Percentiles rank a stretch among this genome's conserved stretches.
These are phyloP conservation scores for Rhizopus microsporus DNA, from an alignment of 371 early-diverging fungal species.

Conservation along the genomic window DNA sequence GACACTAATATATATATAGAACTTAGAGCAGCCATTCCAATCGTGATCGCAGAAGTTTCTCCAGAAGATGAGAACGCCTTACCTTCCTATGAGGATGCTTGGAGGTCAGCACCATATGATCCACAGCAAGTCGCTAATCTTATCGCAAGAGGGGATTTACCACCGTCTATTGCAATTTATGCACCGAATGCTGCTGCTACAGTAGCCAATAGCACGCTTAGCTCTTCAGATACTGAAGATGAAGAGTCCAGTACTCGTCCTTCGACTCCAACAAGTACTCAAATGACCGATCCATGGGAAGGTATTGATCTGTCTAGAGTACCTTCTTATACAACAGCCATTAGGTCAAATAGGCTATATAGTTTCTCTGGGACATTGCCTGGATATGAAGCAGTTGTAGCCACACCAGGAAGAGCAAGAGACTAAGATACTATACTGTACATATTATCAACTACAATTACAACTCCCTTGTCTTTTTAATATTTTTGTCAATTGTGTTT, in stretches of 20 bases:
- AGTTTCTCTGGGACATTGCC: constrained; percentile 47
- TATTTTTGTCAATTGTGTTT: neutral
- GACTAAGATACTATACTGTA: constrained; percentile 1
- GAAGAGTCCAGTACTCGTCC: constrained; percentile 64
- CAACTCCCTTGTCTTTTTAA: neutral
- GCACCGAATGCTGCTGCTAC: constrained; percentile 84
- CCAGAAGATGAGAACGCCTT: constrained; percentile 43
- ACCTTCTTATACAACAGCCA: constrained; percentile 45
- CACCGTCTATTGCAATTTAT: constrained; percentile 55
- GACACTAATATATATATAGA: constrained; percentile 20
- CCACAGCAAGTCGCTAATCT: constrained; percentile 31
- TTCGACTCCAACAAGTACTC: constrained; percentile 73
- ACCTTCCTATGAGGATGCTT: constrained; percentile 54
- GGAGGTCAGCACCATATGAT: constrained; percentile 49
- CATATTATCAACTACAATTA: constrained; percentile 2
- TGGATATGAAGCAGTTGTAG: constrained; percentile 37
- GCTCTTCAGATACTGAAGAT: constrained; percentile 67
- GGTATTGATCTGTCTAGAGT: constrained; percentile 43
- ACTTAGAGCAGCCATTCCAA: constrained; percentile 46
- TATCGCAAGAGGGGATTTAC: constrained; percentile 37
- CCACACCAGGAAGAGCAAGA: constrained; percentile 23
- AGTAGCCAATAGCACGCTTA: constrained; percentile 72
- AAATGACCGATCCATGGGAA: constrained; percentile 62
- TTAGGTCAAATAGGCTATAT: constrained; percentile 42
- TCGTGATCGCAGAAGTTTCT: constrained; percentile 37